These are phyloP conservation scores for Neonectria magnoliae DNA, from an alignment of 2,329 filamentous ascomycete species.

Conservation along the genomic window DNA sequence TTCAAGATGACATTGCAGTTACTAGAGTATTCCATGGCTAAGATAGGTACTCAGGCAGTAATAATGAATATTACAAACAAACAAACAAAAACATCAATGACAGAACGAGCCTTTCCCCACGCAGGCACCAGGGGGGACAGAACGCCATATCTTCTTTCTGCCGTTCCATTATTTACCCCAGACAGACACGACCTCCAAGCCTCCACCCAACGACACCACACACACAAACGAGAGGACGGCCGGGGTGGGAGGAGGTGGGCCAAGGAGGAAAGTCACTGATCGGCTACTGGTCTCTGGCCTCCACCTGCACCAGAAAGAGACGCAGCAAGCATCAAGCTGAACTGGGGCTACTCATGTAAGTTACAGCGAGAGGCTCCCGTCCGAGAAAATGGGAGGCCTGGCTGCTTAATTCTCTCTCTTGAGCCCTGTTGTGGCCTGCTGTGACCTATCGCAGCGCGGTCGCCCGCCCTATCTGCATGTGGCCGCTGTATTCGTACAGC, in stretches of 20 bases:
- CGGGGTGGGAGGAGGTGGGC: background rate
- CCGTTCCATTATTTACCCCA: conserved; percentile 25
- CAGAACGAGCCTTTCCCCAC: conserved; percentile 6
- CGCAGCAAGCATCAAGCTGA: background rate
- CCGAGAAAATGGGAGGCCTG: background rate
- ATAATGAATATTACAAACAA: too few species aligned
- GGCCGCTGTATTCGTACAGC: background rate
- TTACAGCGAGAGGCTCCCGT: background rate
- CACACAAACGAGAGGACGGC: conserved; percentile 4
- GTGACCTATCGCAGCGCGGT: background rate
- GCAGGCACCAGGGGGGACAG: conserved; percentile 16
- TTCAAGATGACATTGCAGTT: background rate
- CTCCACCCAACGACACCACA: conserved; percentile 21
- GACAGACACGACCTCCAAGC: conserved; percentile 18
- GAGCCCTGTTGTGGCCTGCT: background rate
- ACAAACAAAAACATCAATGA: too few species aligned
- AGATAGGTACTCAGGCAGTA: too few species aligned
- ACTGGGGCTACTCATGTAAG: background rate
- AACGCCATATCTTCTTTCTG: conserved; percentile 17
- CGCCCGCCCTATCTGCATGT: background rate
- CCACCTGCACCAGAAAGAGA: conserved; percentile 6
- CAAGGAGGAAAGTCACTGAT: background rate
- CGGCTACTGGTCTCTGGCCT: conserved; percentile 1
- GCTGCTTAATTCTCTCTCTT: background rate
- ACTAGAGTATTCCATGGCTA: too few species aligned